Evolutionary conservation across 2,329 filamentous ascomycete species (phyloP), one percentile per base, ranked within the genome.

Genomic region (Aspergillus jensenii): DNA sequence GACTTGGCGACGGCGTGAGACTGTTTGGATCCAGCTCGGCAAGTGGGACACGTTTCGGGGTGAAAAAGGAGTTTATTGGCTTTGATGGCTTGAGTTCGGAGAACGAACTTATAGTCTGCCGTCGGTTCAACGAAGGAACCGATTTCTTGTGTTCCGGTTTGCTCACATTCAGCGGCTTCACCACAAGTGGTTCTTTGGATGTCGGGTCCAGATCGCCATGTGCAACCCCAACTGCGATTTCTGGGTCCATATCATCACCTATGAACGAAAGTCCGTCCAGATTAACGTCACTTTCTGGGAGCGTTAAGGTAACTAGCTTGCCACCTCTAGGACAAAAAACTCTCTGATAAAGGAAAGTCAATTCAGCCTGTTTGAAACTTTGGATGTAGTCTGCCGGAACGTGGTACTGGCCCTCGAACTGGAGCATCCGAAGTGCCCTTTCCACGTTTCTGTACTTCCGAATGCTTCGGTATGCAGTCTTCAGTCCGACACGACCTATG

Each of bases 311-410:
- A 41, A 96, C 90, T 45, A 98, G 76, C 60, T 86, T 79, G 58
- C 87, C 81, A 43, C 83, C 81, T 39, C 81, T 78, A 0, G 93
- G 92, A 71, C 93, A 98, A 73, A 90, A 99, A 3, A 98, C 93
- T 76, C 95, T 90, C 77, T 97, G 95, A 69, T 98, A 90, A 17
- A 97, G 78, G 69, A 99, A 99, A 0, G 95, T 98, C 65, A 90
- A 80, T 74, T 99, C 95, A 0, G 95, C 95, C 71, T 93, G 88
- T 60, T 86, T 84, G 71, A 98, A 99, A 19, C 85, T 81, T 7
- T 90, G 86, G 27, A 95, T 78, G 71, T 98, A 99, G 61, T 90
- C 88, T 40, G 87, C 79, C 0, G 95, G 93, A 9, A 99, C 84
- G 53, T 84, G 84, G 66, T 87, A 88, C 71, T 96, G 93, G 17